A percentile compares a stretch with the other conserved stretches of the same genome.
Evolutionary conservation across 2,329 filamentous ascomycete species (phyloP).

Genomic region (Gnomoniopsis sp.): DNA sequence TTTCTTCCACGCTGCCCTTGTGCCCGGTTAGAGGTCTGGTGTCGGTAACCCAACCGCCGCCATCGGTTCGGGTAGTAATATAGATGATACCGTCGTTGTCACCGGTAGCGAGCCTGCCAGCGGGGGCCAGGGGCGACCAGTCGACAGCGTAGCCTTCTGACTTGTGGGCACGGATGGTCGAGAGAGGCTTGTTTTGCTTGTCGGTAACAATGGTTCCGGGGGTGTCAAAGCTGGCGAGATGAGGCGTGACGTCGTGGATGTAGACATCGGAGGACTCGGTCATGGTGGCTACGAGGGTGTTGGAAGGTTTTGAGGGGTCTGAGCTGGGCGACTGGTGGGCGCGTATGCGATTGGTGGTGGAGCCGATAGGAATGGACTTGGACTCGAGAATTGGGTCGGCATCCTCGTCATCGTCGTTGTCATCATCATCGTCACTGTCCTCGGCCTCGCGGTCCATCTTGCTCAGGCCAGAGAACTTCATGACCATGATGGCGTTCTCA

Average conservation of each 20-base stretch:
- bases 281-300: conserved; percentile 86
- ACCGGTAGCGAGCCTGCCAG: conserved; percentile 85
- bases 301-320: conserved; percentile 68
- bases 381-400: conserved; percentile 91
- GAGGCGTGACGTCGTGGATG: conserved; percentile 91
- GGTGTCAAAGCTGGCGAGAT: conserved; percentile 84
- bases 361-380: conserved; percentile 78
- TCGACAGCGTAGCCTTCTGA: conserved; percentile 94
- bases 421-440: conserved; percentile 65
- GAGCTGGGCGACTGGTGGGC: conserved; percentile 73
- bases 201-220: conserved; percentile 78
- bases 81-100: conserved; percentile 91
- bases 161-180: conserved; percentile 87
- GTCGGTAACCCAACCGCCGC: conserved; percentile 86
- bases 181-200: conserved; percentile 83
- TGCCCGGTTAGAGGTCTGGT: conserved; percentile 81
- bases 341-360: conserved; percentile 92
- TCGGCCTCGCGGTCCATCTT: conserved; percentile 74
- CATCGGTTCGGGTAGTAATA: conserved; percentile 79
- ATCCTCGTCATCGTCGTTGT: conserved; percentile 71
- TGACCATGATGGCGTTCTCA: conserved; percentile 92
- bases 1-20: conserved; percentile 81
- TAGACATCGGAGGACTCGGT: conserved; percentile 84
- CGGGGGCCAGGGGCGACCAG: conserved; percentile 80
- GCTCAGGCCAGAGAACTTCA: conserved; percentile 91